Evolutionary conservation across 2,329 filamentous ascomycete genomes (phyloP).

Genomic region (Ophiocordyceps camponoti-saundersi): DNA sequence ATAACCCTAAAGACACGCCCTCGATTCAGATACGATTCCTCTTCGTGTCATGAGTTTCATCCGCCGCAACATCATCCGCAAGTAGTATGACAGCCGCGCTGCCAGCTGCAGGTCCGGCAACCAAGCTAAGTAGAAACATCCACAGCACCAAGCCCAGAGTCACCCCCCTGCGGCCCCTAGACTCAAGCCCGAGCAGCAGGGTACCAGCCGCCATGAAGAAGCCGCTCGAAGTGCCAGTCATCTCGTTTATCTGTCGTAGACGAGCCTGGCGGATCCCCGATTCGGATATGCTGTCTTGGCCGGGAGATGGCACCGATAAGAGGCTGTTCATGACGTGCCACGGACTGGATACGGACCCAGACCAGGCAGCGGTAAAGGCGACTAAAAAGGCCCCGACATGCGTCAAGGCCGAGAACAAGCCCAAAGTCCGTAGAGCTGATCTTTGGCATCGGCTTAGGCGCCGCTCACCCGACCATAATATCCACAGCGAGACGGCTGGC

Average conservation of each 20-base stretch:
- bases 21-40: not conserved
- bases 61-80: not conserved
- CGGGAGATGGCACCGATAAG: slow-evolving; percentile 1
- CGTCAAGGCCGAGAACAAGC: slow-evolving; percentile 1
- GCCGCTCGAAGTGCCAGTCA: slow-evolving; percentile 5
- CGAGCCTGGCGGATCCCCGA: slow-evolving; percentile 1
- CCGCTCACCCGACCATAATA: not conserved
- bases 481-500: slow-evolving; percentile 1
- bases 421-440: not conserved
- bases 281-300: not conserved
- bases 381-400: slow-evolving; percentile 4
- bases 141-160: not conserved
- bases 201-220: slow-evolving; percentile 3
- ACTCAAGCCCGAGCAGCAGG: not conserved
- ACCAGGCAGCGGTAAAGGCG: slow-evolving; percentile 1
- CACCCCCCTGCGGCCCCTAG: not conserved
- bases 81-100: slow-evolving; percentile 3
- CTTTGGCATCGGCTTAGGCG: not conserved
- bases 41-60: not conserved
- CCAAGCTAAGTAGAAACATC: slow-evolving; percentile 5
- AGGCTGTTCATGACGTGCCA: slow-evolving; percentile 3
- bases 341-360: not conserved
- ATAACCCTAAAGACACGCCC: not conserved
- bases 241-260: slow-evolving; percentile 5
- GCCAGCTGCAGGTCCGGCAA: slow-evolving; percentile 4